These are phyloP conservation scores for Lipomyces chichibuensis DNA, from an alignment of 805 yeast species.

Conservation along the genomic window DNA sequence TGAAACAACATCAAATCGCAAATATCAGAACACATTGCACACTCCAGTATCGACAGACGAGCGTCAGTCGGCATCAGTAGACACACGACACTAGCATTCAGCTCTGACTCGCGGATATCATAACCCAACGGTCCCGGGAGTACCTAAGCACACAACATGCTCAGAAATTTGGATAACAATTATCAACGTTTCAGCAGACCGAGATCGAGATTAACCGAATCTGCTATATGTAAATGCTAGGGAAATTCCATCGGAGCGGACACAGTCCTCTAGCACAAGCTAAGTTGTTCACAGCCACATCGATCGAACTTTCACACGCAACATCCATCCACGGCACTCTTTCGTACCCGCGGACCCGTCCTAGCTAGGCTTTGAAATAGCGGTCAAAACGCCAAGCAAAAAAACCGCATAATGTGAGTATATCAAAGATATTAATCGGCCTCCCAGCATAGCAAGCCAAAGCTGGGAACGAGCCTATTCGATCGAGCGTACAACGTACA, in stretches of 20 bases:
- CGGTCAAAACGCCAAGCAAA: not conserved
- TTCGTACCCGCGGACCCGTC: slow-evolving; percentile 4
- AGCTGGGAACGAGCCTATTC: not conserved
- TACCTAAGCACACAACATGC: not conserved
- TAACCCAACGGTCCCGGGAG: slow-evolving; percentile 1
- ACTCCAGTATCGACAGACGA: not conserved
- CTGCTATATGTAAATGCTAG: not conserved
- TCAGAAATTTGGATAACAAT: not conserved
- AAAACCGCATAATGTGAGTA: not conserved
- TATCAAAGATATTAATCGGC: not conserved
- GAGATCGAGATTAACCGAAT: not conserved
- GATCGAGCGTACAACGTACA: not conserved
- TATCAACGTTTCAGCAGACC: not conserved
- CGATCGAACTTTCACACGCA: not conserved
- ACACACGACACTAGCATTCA: not conserved
- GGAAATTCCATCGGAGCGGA: not conserved
- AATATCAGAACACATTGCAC: not conserved
- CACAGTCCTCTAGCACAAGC: not conserved
- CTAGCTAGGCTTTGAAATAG: slow-evolving; percentile 7
- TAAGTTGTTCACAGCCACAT: not conserved
- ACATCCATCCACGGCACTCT: not conserved
- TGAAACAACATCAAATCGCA: not conserved
- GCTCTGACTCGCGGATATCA: slow-evolving; percentile 1
- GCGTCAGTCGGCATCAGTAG: not conserved
- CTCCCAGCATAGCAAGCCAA: not conserved